A percentile compares a stretch with the other conserved stretches of the same genome.
These are phyloP conservation scores for Schizosaccharomyces japonicus DNA, from an alignment of 805 yeast species.

Conservation along the genomic window DNA sequence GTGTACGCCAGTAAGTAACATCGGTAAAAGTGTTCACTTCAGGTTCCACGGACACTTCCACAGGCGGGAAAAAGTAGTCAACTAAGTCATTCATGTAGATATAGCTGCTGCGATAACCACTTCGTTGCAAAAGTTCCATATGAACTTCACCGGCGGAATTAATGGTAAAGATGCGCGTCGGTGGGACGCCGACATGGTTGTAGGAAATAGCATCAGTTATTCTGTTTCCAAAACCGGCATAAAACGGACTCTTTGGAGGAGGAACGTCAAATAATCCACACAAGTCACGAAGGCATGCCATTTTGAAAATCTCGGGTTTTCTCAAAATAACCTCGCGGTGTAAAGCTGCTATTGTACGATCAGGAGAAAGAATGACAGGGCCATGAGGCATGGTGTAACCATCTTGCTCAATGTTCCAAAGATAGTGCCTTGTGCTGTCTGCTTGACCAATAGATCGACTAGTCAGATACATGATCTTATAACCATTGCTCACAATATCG, in stretches of 20 bases:
- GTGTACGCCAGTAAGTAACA: conserved; percentile 79
- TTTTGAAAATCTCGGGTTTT: conserved; percentile 94
- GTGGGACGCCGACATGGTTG: conserved; percentile 78
- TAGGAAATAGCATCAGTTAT: conserved; percentile 92
- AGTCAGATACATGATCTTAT: conserved; percentile 77
- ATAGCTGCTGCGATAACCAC: conserved; percentile 76
- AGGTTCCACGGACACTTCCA: conserved; percentile 16
- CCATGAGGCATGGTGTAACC: conserved; percentile 47
- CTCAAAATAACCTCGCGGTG: conserved; percentile 75
- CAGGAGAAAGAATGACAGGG: conserved; percentile 87
- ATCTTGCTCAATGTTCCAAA: conserved; percentile 57
- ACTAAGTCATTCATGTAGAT: conserved; percentile 78
- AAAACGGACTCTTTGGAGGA: conserved; percentile 51
- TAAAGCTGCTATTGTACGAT: conserved; percentile 86
- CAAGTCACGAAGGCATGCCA: conserved; percentile 84
- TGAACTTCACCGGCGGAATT: conserved; percentile 93
- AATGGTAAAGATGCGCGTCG: conserved; percentile 82
- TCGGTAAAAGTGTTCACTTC: conserved; percentile 50
- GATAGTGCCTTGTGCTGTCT: conserved; percentile 66
- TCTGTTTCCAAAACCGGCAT: conserved; percentile 92
- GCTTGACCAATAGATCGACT: conserved; percentile 93
- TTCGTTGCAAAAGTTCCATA: conserved; percentile 81
- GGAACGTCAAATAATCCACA: conserved; percentile 37
- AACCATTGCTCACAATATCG: conserved; percentile 74
- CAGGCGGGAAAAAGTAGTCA: conserved; percentile 93